Conservation (phyloP, 2,329 filamentous ascomycete genomes). For the Phoma sp. region DNA sequence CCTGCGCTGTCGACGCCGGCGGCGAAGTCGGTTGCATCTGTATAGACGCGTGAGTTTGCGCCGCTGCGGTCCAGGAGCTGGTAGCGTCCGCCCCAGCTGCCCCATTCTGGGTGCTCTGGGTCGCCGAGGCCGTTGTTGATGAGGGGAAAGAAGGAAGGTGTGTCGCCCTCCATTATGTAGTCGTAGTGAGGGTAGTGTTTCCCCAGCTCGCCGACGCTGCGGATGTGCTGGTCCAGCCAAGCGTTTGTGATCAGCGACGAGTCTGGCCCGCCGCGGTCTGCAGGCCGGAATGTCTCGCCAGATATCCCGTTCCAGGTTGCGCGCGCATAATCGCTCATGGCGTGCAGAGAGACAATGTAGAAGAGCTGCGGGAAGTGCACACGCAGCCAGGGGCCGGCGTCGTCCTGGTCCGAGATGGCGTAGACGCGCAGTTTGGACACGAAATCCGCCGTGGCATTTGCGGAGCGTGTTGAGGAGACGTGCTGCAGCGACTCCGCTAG, state of each 20-base stretch:
- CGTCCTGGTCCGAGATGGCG: slow-evolving; percentile 61
- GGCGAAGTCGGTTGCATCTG: slow-evolving; percentile 38
- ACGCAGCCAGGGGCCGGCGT: slow-evolving; percentile 59
- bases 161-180: slow-evolving; percentile 58
- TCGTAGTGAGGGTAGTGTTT: slow-evolving; percentile 52
- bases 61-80: background rate
- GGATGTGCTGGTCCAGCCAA: slow-evolving; percentile 57
- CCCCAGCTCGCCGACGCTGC: slow-evolving; percentile 53
- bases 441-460: slow-evolving; percentile 46
- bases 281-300: slow-evolving; percentile 48
- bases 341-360: slow-evolving; percentile 59
- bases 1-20: slow-evolving; percentile 42
- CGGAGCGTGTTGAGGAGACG: slow-evolving; percentile 35
- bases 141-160: slow-evolving; percentile 51
- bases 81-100: slow-evolving; percentile 51
- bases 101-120: slow-evolving; percentile 50
- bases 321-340: slow-evolving; percentile 55
- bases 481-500: slow-evolving; percentile 57
- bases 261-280: slow-evolving; percentile 53
- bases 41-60: slow-evolving; percentile 36
- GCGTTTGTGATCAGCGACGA: slow-evolving; percentile 50
- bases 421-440: slow-evolving; percentile 58
- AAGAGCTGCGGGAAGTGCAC: slow-evolving; percentile 55
- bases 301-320: slow-evolving; percentile 60
- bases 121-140: slow-evolving; percentile 53